phyloP scores from a whole-genome alignment of 2,329 filamentous ascomycete species.

The Aureobasidium subglaciale region DNA sequence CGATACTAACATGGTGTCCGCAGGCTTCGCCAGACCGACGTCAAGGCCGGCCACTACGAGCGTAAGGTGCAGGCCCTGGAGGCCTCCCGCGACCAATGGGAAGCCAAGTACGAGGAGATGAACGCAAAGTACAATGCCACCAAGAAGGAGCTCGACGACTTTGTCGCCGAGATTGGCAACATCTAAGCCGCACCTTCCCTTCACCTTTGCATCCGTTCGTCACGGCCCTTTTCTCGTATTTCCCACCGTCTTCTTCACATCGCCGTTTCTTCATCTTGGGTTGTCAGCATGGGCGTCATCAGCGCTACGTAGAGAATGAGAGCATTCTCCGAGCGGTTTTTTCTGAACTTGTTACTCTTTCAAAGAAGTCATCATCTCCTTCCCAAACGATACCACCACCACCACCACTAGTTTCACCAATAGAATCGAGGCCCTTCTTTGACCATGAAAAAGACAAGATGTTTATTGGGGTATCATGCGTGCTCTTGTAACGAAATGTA shows the following conservation, averaged over 20 bases:
- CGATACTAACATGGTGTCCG: constrained; percentile 17
- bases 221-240: constrained; percentile 8
- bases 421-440: not conserved
- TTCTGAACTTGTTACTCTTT: constrained; percentile 10
- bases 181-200: constrained; percentile 53
- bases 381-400: constrained; percentile 8
- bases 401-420: no score
- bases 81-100: constrained; percentile 85
- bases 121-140: constrained; percentile 74
- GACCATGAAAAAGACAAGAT: constrained; percentile 7
- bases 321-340: constrained; percentile 14
- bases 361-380: constrained; percentile 4
- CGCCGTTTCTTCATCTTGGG: constrained; percentile 10
- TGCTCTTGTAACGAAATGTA: not conserved
- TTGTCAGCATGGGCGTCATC: constrained; percentile 15
- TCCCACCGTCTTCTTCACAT: not conserved
- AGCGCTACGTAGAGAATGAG: constrained; percentile 14
- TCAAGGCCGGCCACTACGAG: constrained; percentile 98
- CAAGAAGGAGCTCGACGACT: constrained; percentile 86
- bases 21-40: constrained; percentile 96
- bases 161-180: constrained; percentile 86
- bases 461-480: constrained; percentile 13
- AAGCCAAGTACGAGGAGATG: constrained; percentile 97
- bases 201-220: constrained; percentile 2
- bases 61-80: constrained; percentile 98